phyloP scores from a whole-genome alignment of 495 filamentous ascomycete genomes.

The Talaromyces trachyspermus region DNA sequence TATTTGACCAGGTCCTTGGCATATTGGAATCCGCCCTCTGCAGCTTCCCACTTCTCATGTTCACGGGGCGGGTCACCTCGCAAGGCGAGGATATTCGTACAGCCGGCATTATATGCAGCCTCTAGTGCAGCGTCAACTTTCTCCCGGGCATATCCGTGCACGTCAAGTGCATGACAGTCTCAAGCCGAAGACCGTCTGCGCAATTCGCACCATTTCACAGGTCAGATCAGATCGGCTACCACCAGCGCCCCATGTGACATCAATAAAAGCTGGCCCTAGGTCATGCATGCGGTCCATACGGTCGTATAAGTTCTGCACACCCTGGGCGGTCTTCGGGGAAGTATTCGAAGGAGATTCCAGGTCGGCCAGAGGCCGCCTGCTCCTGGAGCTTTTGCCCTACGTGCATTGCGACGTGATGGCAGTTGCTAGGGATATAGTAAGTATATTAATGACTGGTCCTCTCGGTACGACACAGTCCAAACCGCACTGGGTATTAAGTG shows the following conservation, averaged over 20 bases:
- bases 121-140: constrained; percentile 85
- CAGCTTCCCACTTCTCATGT: constrained; percentile 84
- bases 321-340: constrained; percentile 98
- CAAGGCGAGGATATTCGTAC: constrained; percentile 94
- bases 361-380: constrained; percentile 62
- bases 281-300: constrained; percentile 98
- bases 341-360: constrained; percentile 98
- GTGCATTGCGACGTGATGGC: constrained; percentile 52
- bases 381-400: constrained; percentile 88
- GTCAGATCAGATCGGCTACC: constrained; percentile 86
- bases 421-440: neutral
- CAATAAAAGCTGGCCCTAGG: constrained; percentile 89
- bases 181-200: constrained; percentile 95
- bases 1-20: constrained; percentile 91
- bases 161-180: constrained; percentile 99
- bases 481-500: no score
- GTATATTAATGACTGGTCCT: neutral
- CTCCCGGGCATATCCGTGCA: constrained; percentile 96
- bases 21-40: constrained; percentile 80
- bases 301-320: constrained; percentile 99
- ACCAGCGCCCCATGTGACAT: constrained; percentile 98
- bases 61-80: constrained; percentile 94
- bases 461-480: neutral
- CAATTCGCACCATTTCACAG: constrained; percentile 94
- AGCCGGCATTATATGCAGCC: constrained; percentile 88